phyloP scores from a whole-genome alignment of 202 grass and related monocot species.

The Setaria italica region DNA sequence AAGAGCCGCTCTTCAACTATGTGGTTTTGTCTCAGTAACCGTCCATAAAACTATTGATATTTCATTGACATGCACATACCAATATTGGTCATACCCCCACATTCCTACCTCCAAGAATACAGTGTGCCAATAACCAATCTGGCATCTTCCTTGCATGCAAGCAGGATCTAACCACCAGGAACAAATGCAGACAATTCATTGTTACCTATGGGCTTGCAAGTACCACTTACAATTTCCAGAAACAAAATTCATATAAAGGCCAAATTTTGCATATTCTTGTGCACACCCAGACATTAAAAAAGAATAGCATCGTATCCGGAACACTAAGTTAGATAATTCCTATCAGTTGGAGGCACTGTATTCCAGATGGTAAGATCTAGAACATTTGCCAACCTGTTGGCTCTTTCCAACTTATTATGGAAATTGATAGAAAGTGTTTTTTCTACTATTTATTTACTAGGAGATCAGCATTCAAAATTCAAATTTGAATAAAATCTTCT shows the following conservation, averaged over 20 bases:
- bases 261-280: neutral
- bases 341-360: neutral
- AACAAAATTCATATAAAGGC: neutral
- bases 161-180: neutral
- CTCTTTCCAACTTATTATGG: neutral
- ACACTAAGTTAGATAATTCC: neutral
- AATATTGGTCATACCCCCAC: neutral
- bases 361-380: conserved; percentile 14
- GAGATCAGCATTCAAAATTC: neutral
- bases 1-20: neutral
- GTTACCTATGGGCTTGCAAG: neutral
- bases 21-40: neutral
- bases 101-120: neutral
- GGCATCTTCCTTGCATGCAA: conserved; percentile 7
- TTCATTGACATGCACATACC: neutral
- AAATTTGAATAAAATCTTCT: neutral
- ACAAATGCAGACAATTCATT: neutral
- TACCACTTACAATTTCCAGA: neutral
- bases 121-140: neutral
- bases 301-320: neutral
- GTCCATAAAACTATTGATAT: neutral
- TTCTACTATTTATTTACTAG: conserved; percentile 29
- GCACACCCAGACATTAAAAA: neutral
- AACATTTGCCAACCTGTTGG: conserved; percentile 5
- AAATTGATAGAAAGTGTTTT: neutral